phyloP scores from a whole-genome alignment of 345 rosid species.

The Rhodamnia argentea region DNA sequence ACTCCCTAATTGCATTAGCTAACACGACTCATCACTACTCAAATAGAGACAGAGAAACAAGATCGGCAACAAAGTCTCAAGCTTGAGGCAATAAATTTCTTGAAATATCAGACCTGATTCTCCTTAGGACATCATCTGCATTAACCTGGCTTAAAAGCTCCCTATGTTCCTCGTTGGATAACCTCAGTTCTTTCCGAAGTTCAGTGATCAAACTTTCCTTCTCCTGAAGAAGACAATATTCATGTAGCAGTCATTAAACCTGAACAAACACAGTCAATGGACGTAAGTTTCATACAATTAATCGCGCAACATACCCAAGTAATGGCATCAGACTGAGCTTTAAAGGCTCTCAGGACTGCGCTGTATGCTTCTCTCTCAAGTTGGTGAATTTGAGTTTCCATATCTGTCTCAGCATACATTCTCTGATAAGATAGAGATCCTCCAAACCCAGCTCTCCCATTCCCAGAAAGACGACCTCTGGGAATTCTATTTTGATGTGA shows the following conservation, averaged over 20 bases:
- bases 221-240: slow-evolving; percentile 47
- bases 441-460: slow-evolving; percentile 44
- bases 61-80: background rate
- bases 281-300: slow-evolving; percentile 2
- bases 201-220: slow-evolving; percentile 82
- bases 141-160: slow-evolving; percentile 75
- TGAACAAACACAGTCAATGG: slow-evolving; percentile 15
- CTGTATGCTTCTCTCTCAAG: slow-evolving; percentile 84
- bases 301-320: slow-evolving; percentile 56
- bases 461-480: slow-evolving; percentile 49
- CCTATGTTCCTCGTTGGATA: slow-evolving; percentile 81
- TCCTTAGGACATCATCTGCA: slow-evolving; percentile 53
- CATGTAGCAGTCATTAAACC: slow-evolving; percentile 21
- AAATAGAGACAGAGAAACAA: background rate
- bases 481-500: slow-evolving; percentile 54
- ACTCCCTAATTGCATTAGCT: slow-evolving; percentile 49
- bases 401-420: slow-evolving; percentile 65
- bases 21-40: background rate
- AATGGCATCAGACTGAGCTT: slow-evolving; percentile 93
- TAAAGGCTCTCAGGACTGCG: slow-evolving; percentile 77
- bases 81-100: background rate
- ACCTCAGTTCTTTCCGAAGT: slow-evolving; percentile 72
- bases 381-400: slow-evolving; percentile 85
- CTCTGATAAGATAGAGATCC: slow-evolving; percentile 49
- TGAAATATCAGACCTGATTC: slow-evolving; percentile 43